A percentile compares a stretch with the other conserved stretches of the same genome.
Conservation (phyloP, 2,329 filamentous ascomycete genomes). For the Botrytis fragariae region DNA sequence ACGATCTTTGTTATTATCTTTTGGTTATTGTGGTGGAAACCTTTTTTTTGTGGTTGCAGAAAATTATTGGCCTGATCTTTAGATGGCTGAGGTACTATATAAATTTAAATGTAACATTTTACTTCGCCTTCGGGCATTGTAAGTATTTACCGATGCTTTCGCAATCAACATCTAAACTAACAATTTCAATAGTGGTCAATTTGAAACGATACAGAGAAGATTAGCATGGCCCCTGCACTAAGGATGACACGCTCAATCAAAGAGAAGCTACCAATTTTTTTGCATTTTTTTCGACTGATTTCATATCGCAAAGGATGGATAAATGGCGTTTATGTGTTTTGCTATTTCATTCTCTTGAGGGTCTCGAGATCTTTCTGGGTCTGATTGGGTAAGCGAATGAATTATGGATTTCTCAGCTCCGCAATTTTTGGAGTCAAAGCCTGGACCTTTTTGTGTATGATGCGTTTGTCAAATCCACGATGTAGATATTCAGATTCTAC, state of each 20-base stretch:
- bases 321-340: neutral
- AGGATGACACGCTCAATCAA: constrained; percentile 62
- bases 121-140: constrained; percentile 24
- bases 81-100: neutral
- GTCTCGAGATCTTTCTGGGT: neutral
- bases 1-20: no score
- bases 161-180: constrained; percentile 9
- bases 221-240: constrained; percentile 85
- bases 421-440: neutral
- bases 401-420: neutral
- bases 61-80: neutral
- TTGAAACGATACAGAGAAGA: constrained; percentile 70
- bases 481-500: neutral
- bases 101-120: neutral
- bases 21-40: neutral
- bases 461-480: neutral
- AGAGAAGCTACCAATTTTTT: constrained; percentile 36
- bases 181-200: constrained; percentile 44
- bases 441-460: neutral
- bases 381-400: neutral
- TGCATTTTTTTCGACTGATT: constrained; percentile 15
- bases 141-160: constrained; percentile 11
- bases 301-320: neutral
- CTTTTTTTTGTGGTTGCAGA: neutral
- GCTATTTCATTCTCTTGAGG: neutral